Conservation (phyloP, 495 filamentous ascomycete species). For the Lasiosphaeria ovina region DNA sequence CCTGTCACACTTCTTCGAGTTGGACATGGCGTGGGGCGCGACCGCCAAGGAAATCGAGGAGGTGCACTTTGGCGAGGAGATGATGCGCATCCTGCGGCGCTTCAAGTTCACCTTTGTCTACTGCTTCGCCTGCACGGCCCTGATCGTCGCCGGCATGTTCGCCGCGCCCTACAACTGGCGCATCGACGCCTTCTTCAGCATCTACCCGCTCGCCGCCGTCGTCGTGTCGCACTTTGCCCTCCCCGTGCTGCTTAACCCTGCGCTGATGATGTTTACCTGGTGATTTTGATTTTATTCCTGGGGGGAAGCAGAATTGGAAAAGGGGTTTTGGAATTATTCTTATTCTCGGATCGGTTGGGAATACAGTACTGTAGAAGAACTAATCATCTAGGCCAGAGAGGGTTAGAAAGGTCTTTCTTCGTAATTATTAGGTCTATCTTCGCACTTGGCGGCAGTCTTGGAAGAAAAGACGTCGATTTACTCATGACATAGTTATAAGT, state of each 20-base stretch:
- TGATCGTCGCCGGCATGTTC: slow-evolving; percentile 48
- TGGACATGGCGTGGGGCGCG: slow-evolving; percentile 62
- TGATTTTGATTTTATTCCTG: slow-evolving; percentile 22
- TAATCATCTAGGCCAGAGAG: no score
- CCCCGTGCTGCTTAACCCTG: slow-evolving; percentile 61
- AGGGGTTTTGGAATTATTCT: no score
- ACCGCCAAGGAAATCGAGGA: slow-evolving; percentile 64
- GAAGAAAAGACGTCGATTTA: no score
- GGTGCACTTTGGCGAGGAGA: slow-evolving; percentile 59
- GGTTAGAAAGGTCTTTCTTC: no score
- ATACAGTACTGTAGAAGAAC: no score
- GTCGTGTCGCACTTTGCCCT: slow-evolving; percentile 56
- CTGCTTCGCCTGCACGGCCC: slow-evolving; percentile 42
- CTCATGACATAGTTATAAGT: no score
- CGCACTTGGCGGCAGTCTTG: no score
- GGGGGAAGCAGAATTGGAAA: no score
- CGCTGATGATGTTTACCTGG: slow-evolving; percentile 67
- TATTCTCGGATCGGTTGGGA: no score
- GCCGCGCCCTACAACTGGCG: slow-evolving; percentile 53
- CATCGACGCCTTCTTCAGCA: slow-evolving; percentile 56
- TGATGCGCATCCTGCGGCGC: slow-evolving; percentile 51
- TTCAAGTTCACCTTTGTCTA: slow-evolving; percentile 63
- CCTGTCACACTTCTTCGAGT: slow-evolving; percentile 58
- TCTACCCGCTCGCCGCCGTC: slow-evolving; percentile 56
- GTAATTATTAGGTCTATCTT: no score